These are phyloP conservation scores for Nemania sp. DNA, from an alignment of 2,329 filamentous ascomycete species.

Conservation along the genomic window DNA sequence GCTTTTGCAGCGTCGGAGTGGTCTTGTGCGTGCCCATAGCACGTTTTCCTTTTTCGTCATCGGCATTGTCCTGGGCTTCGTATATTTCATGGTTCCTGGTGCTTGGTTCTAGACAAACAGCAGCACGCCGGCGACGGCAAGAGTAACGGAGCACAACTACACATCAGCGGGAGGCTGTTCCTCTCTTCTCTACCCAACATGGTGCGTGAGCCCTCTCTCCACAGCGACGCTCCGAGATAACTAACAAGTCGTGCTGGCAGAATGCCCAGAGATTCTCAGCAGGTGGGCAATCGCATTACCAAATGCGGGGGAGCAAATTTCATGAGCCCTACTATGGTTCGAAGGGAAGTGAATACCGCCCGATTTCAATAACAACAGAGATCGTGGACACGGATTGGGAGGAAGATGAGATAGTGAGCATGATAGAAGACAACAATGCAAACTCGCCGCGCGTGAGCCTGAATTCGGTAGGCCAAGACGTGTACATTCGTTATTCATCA, in stretches of 20 bases:
- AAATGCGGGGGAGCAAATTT: constrained; percentile 56
- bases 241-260: constrained; percentile 31
- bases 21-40: constrained; percentile 35
- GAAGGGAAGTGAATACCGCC: constrained; percentile 58
- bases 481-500: not conserved
- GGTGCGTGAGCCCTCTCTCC: constrained; percentile 20
- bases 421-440: constrained; percentile 58
- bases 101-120: constrained; percentile 36
- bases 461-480: constrained; percentile 64
- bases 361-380: constrained; percentile 73
- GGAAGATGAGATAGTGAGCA: constrained; percentile 64
- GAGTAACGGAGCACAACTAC: constrained; percentile 31
- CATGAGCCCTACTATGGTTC: constrained; percentile 65
- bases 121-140: constrained; percentile 41
- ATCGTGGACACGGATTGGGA: constrained; percentile 77
- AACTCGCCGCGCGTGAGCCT: constrained; percentile 69
- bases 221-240: not conserved
- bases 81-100: constrained; percentile 36
- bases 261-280: constrained; percentile 35
- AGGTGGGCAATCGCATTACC: constrained; percentile 44
- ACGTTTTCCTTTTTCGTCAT: constrained; percentile 32
- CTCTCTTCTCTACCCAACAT: constrained; percentile 23
- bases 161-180: constrained; percentile 21
- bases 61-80: constrained; percentile 21
- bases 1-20: constrained; percentile 39